Base-by-base conservation (phyloP, 192 early-diverging fungal species). In the Spinellus fusiger region DNA sequence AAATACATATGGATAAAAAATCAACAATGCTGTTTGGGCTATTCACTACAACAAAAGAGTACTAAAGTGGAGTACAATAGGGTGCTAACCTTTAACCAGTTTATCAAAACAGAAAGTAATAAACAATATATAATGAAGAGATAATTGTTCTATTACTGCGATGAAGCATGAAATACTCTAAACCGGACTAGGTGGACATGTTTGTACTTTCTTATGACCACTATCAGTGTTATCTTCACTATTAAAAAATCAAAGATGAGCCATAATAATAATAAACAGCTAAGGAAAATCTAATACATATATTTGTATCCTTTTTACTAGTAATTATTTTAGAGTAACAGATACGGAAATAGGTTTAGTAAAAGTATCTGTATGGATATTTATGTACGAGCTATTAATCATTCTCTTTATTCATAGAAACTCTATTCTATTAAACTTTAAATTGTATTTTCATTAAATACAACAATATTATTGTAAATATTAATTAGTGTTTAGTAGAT, bases 401-500 rank as follows among this genome's bases (percentile, higher is more conserved):
- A 95, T 72, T 20, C n/a, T n/a, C n/a, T n/a, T 77, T 77, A 68
- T 85, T 62, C 33, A 35, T 4, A 52, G 0, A 26, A 13, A 54
- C 26, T 57, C 18, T 57, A n/a, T 57, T 22, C 20, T 46, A 2
- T 25, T 23, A n/a, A 34, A 49, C 40, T 34, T 25, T 8, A n/a
- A n/a, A n/a, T n/a, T n/a, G n/a, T n/a, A 1, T 49, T 40, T 49
- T 51, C 69, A 47, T 71, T 80, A 56, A 63, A 77, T 7, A 84
- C 90, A 44, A 89, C 87, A 71, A 98, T 91, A 73, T 97, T 97
- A 35, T 95, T 95, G 63, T 95, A 95, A 37, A 95, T 92, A 31
- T 94, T 91, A 64, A 94, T 95, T 84, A 99, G 96, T 49, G 89
- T 78, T 99, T 97, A 26, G 95, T 97, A 65, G 96, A 95, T 4